These are phyloP conservation scores for Nelumbo lutea DNA, from an alignment of 164 flowering plant genomes.

Conservation along the genomic window DNA sequence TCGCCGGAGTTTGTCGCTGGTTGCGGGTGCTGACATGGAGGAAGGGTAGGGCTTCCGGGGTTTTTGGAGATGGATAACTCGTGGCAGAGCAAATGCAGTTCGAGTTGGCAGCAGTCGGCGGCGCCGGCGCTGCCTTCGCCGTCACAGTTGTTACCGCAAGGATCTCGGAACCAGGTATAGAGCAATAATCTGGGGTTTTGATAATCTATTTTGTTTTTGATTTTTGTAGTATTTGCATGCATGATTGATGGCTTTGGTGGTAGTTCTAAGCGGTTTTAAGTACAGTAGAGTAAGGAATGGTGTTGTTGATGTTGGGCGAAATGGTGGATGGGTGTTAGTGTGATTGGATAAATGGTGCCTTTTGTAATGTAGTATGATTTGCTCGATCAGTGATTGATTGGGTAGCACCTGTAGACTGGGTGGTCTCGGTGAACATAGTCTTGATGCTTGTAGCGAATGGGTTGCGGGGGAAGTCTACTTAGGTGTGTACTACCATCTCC, in stretches of 20 bases:
- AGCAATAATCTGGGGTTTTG: conserved; percentile 1
- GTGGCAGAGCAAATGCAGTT: conserved; percentile 34
- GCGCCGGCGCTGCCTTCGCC: conserved; percentile 15
- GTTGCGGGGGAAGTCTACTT: too few relatives aligned
- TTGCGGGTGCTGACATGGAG: conserved; percentile 17
- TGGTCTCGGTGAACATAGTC: too few relatives aligned
- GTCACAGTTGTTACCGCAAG: conserved; percentile 18
- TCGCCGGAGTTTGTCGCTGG: background rate
- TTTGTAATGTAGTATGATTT: too few relatives aligned
- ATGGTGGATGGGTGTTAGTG: background rate
- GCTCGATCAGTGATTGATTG: too few relatives aligned
- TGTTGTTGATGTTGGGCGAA: background rate
- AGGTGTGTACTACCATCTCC: too few relatives aligned
- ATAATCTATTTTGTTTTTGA: background rate
- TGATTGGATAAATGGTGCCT: background rate
- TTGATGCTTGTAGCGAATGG: too few relatives aligned
- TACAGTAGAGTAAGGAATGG: background rate
- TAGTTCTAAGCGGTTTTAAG: background rate
- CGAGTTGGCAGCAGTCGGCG: conserved; percentile 18
- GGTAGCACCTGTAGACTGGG: too few relatives aligned
- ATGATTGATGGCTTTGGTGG: background rate
- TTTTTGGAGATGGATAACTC: conserved; percentile 25
- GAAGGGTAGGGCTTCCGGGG: conserved; percentile 16
- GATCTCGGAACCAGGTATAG: conserved; percentile 31
- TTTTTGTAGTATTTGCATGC: background rate